Conservation (phyloP, 2,329 filamentous ascomycete species). For the Fusarium sp. region DNA sequence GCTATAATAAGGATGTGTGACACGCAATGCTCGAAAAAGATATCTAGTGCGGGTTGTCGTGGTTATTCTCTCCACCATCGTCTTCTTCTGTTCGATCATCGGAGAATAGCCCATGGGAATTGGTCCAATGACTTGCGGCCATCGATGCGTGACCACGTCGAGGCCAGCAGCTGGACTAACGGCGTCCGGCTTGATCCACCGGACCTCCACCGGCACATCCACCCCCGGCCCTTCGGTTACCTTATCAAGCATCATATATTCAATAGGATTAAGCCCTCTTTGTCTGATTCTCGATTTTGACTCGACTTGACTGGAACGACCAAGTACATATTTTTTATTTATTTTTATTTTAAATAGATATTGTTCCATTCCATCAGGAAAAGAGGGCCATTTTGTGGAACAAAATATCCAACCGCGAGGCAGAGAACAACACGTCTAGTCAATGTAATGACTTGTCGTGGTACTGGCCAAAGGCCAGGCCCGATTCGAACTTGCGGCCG, state of each 20-base stretch:
- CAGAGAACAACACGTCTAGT: background rate
- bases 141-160: constrained; percentile 43
- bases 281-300: background rate
- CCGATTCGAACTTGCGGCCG: constrained; percentile 6
- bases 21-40: constrained; percentile 1
- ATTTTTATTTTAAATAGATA: background rate
- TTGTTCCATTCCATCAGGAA: background rate
- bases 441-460: constrained; percentile 1
- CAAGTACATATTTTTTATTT: background rate
- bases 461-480: constrained; percentile 6
- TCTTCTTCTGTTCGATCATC: constrained; percentile 25
- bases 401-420: background rate
- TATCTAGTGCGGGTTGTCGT: background rate
- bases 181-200: constrained; percentile 38
- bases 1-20: background rate
- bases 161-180: constrained; percentile 37
- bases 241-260: constrained; percentile 19
- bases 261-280: constrained; percentile 9
- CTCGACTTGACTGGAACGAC: background rate
- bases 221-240: constrained; percentile 28
- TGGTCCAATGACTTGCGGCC: constrained; percentile 32
- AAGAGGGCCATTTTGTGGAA: constrained; percentile 4
- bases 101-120: constrained; percentile 32
- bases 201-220: constrained; percentile 29
- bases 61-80: background rate